Conservation (phyloP, 2,329 filamentous ascomycete genomes). For the Ophiostoma sp. region DNA sequence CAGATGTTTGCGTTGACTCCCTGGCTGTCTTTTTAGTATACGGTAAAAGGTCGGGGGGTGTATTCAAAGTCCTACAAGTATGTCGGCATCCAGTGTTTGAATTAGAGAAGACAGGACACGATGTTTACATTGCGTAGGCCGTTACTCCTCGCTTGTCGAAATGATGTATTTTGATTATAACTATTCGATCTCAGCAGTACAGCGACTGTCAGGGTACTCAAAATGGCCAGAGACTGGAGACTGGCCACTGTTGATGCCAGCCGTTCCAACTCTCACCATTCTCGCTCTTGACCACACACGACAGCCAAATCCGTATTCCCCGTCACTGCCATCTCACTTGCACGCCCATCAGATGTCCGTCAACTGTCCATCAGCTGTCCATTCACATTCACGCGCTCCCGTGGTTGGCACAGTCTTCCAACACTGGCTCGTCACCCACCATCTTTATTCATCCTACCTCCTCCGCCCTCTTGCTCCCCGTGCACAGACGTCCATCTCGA, state of each 20-base stretch:
- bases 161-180: background rate
- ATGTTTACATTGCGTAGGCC: background rate
- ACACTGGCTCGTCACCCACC: slow-evolving; percentile 4
- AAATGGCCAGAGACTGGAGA: background rate
- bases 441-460: background rate
- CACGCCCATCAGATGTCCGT: background rate
- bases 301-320: too few species aligned
- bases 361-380: background rate
- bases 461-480: background rate
- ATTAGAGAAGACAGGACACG: slow-evolving; percentile 2
- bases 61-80: background rate
- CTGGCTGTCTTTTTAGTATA: background rate
- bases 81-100: background rate
- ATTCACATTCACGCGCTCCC: background rate
- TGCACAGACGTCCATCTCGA: background rate
- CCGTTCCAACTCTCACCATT: background rate
- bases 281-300: too few species aligned
- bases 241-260: background rate
- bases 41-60: background rate
- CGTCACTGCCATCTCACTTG: background rate
- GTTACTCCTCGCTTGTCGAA: background rate
- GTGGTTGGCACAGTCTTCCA: background rate
- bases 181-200: too few species aligned
- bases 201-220: too few species aligned
- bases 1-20: too few species aligned